A percentile compares a stretch with the other conserved stretches of the same genome.
Conservation (phyloP, 2,329 filamentous ascomycete species). For the Pestalotiopsis sp. region DNA sequence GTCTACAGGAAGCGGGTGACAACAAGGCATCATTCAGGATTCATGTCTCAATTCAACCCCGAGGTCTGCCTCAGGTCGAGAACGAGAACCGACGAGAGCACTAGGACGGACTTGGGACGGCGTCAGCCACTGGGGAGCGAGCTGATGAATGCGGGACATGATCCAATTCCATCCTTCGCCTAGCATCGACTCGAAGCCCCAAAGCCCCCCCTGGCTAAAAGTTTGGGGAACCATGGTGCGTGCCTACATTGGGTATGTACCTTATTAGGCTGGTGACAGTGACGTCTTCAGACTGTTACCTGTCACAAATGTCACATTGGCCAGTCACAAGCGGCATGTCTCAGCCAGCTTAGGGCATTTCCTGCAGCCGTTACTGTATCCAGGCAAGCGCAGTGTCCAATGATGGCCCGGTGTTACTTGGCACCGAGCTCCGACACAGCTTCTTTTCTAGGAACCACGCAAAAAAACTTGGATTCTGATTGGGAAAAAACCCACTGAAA, state of each 20-base stretch:
- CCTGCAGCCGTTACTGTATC: too few relatives aligned
- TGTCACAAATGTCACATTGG: background rate
- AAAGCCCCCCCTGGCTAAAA: background rate
- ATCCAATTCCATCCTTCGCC: conserved; percentile 5
- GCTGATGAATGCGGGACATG: conserved; percentile 10
- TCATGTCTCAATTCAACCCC: conserved; percentile 7
- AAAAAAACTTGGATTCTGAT: conserved; percentile 9
- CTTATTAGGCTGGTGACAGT: background rate
- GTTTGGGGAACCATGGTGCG: background rate
- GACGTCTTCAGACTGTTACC: background rate
- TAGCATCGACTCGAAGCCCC: background rate
- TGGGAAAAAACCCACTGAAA: conserved; percentile 10
- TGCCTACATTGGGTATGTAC: background rate
- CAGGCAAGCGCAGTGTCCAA: background rate
- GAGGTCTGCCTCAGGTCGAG: conserved; percentile 7
- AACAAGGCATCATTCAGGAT: conserved; percentile 6
- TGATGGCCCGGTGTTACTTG: conserved; percentile 2
- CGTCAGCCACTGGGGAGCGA: conserved; percentile 1
- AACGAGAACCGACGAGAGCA: background rate
- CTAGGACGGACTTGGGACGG: background rate
- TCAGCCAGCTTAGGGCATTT: background rate
- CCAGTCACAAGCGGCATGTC: background rate
- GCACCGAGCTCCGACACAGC: conserved; percentile 12
- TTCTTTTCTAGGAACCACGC: background rate
- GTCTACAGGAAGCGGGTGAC: background rate